Conservation (phyloP, 257 asterid genomes). For the Ehretia macrophylla region DNA sequence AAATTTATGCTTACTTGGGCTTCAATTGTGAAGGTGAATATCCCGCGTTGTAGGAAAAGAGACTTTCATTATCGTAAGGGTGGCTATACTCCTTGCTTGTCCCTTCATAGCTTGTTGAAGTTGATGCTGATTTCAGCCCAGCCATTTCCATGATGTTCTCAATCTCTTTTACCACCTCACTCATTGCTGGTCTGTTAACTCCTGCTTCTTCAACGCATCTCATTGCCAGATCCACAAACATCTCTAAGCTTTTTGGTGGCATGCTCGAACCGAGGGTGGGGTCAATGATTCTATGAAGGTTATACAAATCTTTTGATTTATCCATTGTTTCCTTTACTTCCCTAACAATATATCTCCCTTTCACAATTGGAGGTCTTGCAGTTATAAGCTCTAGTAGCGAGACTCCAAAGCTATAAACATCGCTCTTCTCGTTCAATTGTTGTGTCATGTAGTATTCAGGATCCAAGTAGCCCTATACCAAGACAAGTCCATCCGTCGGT, state of each 20-base stretch:
- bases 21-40: constrained; percentile 38
- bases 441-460: constrained; percentile 95
- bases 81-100: constrained; percentile 37
- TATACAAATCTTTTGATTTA: constrained; percentile 49
- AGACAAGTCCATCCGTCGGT: neutral
- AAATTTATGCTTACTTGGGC: constrained; percentile 31
- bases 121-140: constrained; percentile 81
- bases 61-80: constrained; percentile 75
- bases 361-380: constrained; percentile 61
- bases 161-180: constrained; percentile 76
- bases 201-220: constrained; percentile 68
- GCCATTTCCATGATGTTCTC: constrained; percentile 66
- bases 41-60: constrained; percentile 45
- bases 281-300: constrained; percentile 63
- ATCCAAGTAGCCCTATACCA: constrained; percentile 83
- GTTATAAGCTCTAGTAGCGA: constrained; percentile 63
- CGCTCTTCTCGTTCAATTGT: constrained; percentile 82
- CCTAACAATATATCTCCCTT: constrained; percentile 71
- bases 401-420: constrained; percentile 82
- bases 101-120: constrained; percentile 67
- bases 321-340: constrained; percentile 62
- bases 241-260: constrained; percentile 55
- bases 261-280: constrained; percentile 48
- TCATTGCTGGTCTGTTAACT: constrained; percentile 56
- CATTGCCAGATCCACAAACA: constrained; percentile 60